These are phyloP conservation scores for Lentinula lateritia DNA, from an alignment of 768 basidiomycete species.

Conservation along the genomic window DNA sequence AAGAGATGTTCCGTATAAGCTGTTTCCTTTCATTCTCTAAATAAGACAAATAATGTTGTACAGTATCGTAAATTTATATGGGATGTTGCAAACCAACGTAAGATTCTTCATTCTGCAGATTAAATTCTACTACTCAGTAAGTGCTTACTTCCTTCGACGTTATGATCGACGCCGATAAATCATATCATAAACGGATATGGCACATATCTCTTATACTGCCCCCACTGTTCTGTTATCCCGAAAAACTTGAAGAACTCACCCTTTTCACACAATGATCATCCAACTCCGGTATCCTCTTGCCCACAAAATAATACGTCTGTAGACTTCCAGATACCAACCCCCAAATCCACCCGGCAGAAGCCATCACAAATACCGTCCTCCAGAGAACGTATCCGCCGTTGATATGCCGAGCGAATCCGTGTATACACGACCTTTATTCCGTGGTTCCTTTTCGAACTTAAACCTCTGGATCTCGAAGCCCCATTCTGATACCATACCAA, in stretches of 20 bases:
- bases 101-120: too few species aligned
- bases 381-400: conserved; percentile 20
- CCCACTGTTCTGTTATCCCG: not conserved
- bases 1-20: not conserved
- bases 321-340: not conserved
- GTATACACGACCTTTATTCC: conserved; percentile 13
- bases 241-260: not conserved
- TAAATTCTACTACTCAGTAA: too few species aligned
- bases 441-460: not conserved
- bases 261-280: conserved; percentile 5
- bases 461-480: conserved; percentile 1
- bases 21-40: not conserved
- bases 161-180: not conserved
- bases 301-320: not conserved
- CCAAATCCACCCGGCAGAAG: conserved; percentile 6
- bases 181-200: not conserved
- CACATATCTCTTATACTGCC: not conserved
- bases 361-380: conserved; percentile 15
- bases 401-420: conserved; percentile 18
- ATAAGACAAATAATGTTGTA: too few species aligned
- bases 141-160: too few species aligned
- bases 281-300: not conserved
- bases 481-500: conserved; percentile 1
- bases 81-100: too few species aligned
- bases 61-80: too few species aligned